Percentiles rank a stretch among this genome's conserved stretches.
Evolutionary conservation across 371 early-diverging fungal species (phyloP).

Genomic region (Mortierella sp.): DNA sequence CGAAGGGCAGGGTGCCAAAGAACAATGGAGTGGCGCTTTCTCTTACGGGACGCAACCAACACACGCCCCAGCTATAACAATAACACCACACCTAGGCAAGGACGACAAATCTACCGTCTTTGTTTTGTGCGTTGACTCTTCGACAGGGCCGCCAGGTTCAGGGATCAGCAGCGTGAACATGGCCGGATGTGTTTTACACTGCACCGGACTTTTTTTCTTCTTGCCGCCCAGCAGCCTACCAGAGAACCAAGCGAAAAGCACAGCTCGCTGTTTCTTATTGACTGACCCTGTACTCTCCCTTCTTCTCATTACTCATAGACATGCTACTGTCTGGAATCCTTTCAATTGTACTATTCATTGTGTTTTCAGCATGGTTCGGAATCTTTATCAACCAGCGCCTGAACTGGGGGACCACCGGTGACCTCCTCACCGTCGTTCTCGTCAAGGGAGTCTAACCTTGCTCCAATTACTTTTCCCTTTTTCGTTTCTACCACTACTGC

Average conservation of each 20-base stretch:
- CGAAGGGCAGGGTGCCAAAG: not conserved
- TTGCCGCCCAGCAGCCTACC: too few species aligned
- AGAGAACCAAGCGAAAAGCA: not conserved
- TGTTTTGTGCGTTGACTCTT: too few species aligned
- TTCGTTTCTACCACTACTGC: not conserved
- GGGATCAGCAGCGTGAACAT: too few species aligned
- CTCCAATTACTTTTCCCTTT: too few species aligned
- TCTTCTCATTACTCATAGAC: conserved; percentile 53
- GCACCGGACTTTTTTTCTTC: too few species aligned
- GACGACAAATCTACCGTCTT: not conserved
- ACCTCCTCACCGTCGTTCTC: conserved; percentile 70
- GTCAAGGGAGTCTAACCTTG: conserved; percentile 65
- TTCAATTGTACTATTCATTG: conserved; percentile 63
- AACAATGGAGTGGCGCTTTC: not conserved
- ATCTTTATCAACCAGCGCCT: conserved; percentile 68
- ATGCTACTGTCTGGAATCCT: conserved; percentile 65
- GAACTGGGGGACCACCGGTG: conserved; percentile 66
- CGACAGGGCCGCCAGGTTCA: too few species aligned
- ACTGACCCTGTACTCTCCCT: not conserved
- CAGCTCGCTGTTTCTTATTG: not conserved
- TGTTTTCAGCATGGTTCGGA: conserved; percentile 69
- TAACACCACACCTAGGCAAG: too few species aligned
- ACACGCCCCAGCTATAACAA: not conserved
- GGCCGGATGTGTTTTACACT: too few species aligned
- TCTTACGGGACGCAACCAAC: not conserved